Evolutionary conservation across 345 rosid genomes (phyloP).

Genomic region (Heritiera fomes): DNA sequence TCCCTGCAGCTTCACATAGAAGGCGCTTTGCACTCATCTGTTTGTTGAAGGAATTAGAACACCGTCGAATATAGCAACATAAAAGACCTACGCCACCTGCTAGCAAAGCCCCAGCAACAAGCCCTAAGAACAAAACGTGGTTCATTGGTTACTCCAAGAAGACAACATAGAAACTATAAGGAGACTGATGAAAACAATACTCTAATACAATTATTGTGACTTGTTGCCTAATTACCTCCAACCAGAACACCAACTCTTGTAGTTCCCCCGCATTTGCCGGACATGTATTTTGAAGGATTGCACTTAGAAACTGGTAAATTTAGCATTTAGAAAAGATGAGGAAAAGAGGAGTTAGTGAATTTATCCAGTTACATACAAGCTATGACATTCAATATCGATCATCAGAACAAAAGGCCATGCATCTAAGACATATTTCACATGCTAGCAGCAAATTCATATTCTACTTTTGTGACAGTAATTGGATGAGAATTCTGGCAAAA

Average conservation of each 20-base stretch:
- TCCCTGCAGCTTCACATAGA: constrained; percentile 71
- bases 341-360: constrained; percentile 23
- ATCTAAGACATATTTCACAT: neutral
- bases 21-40: constrained; percentile 67
- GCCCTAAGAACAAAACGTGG: constrained; percentile 40
- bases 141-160: neutral
- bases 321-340: neutral
- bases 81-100: constrained; percentile 43
- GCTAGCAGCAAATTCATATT: neutral
- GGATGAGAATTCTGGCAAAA: neutral
- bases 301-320: constrained; percentile 37
- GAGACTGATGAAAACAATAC: neutral
- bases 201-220: neutral
- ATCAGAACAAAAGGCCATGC: neutral
- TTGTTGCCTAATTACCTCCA: constrained; percentile 56
- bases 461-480: neutral
- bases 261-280: constrained; percentile 48
- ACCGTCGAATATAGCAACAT: constrained; percentile 43
- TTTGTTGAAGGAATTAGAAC: constrained; percentile 46
- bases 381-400: neutral
- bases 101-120: constrained; percentile 55
- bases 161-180: neutral
- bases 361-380: constrained; percentile 5
- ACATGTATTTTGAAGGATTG: constrained; percentile 38
- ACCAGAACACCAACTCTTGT: constrained; percentile 44